These are phyloP conservation scores for Epichloe festucae DNA, from an alignment of 2,329 filamentous ascomycete species.

Conservation along the genomic window DNA sequence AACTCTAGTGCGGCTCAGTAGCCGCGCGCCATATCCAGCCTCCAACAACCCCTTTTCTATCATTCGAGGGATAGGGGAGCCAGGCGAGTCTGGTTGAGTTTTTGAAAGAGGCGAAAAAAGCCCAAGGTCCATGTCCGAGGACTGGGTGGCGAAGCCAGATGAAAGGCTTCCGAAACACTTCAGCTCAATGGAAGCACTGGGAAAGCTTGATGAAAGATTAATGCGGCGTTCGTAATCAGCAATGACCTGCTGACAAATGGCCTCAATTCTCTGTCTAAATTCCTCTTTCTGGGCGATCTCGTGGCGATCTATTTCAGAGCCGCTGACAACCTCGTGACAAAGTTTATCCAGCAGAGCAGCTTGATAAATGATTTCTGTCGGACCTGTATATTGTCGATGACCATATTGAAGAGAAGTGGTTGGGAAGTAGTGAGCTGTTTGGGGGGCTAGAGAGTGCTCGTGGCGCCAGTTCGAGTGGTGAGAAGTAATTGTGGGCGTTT, in stretches of 20 bases:
- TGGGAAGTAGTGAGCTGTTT: not conserved
- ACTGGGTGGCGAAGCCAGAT: slow-evolving; percentile 75
- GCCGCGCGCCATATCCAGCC: slow-evolving; percentile 58
- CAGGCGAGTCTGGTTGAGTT: slow-evolving; percentile 37
- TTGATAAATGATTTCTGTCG: slow-evolving; percentile 37
- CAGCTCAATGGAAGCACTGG: slow-evolving; percentile 46
- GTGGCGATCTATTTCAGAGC: slow-evolving; percentile 45
- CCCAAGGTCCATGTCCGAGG: slow-evolving; percentile 84
- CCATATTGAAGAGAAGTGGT: slow-evolving; percentile 17
- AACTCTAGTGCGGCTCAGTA: slow-evolving; percentile 67
- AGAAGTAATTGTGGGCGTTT: not conserved
- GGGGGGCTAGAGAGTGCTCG: not conserved
- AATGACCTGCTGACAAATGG: slow-evolving; percentile 49
- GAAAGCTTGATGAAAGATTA: slow-evolving; percentile 31
- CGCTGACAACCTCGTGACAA: slow-evolving; percentile 31
- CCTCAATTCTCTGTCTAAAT: slow-evolving; percentile 53
- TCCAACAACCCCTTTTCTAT: slow-evolving; percentile 65
- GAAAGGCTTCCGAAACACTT: slow-evolving; percentile 72
- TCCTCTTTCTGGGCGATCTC: slow-evolving; percentile 60
- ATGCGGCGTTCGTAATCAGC: slow-evolving; percentile 33
- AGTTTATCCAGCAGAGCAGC: slow-evolving; percentile 35
- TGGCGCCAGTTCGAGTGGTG: not conserved
- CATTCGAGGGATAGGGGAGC: slow-evolving; percentile 56
- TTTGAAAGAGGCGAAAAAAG: slow-evolving; percentile 53
- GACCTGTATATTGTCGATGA: slow-evolving; percentile 17